phyloP scores from a whole-genome alignment of 306 rosid species.

The Phaseolus lunatus region DNA sequence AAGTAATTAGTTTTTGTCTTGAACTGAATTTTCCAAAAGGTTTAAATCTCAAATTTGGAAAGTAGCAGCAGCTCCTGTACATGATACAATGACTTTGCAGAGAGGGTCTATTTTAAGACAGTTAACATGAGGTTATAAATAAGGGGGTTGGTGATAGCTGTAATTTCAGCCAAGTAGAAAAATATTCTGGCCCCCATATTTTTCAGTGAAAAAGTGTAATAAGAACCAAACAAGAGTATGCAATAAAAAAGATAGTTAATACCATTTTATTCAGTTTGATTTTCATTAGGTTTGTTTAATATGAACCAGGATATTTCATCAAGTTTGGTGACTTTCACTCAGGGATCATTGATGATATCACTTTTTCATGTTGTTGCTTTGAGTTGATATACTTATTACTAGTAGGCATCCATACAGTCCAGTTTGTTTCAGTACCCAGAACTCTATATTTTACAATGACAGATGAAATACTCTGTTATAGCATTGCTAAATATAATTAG shows the following conservation, averaged over 20 bases:
- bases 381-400: not conserved
- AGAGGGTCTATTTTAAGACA: not conserved
- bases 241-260: not conserved
- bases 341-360: slow-evolving; percentile 7
- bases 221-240: not conserved
- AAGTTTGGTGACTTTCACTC: not conserved
- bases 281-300: not conserved
- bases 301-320: slow-evolving; percentile 3
- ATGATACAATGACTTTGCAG: slow-evolving; percentile 3
- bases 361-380: slow-evolving; percentile 35
- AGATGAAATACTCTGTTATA: slow-evolving; percentile 19
- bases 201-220: not conserved
- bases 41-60: slow-evolving; percentile 7
- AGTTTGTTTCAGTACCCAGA: slow-evolving; percentile 23
- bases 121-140: not conserved
- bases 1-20: slow-evolving; percentile 5
- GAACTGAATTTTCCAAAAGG: slow-evolving; percentile 21
- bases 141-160: slow-evolving; percentile 4
- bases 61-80: not conserved
- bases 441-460: not conserved
- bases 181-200: not conserved
- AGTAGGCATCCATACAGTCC: not conserved
- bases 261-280: slow-evolving; percentile 22
- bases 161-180: not conserved
- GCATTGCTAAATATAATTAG: not conserved